These are phyloP conservation scores for Barbarea vulgaris DNA, from an alignment of 345 rosid species.

Conservation along the genomic window DNA sequence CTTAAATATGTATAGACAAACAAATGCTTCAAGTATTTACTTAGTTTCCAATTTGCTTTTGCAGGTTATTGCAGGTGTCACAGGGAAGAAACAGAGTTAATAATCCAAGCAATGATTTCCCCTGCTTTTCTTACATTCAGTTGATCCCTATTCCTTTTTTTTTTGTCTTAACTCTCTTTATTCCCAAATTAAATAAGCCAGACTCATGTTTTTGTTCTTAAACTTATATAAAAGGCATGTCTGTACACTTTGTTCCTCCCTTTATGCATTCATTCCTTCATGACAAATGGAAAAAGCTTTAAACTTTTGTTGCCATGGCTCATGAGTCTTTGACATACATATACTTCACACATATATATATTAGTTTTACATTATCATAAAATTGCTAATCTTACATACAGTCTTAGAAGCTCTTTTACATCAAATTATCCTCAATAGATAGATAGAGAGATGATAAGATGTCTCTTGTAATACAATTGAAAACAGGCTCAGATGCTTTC, in stretches of 20 bases:
- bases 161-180: slow-evolving; percentile 11
- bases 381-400: slow-evolving; percentile 30
- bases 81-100: slow-evolving; percentile 68
- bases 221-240: slow-evolving; percentile 34
- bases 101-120: slow-evolving; percentile 21
- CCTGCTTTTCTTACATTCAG: slow-evolving; percentile 25
- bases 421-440: slow-evolving; percentile 9
- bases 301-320: slow-evolving; percentile 17
- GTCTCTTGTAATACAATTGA: background rate
- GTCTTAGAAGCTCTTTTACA: slow-evolving; percentile 18
- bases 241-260: slow-evolving; percentile 25
- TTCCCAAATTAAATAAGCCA: slow-evolving; percentile 50
- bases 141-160: slow-evolving; percentile 9
- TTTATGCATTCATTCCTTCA: slow-evolving; percentile 1
- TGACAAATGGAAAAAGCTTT: slow-evolving; percentile 22
- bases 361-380: slow-evolving; percentile 21
- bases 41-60: slow-evolving; percentile 11
- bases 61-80: slow-evolving; percentile 87
- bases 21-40: background rate
- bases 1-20: background rate
- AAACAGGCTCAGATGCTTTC: slow-evolving; percentile 34
- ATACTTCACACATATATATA: slow-evolving; percentile 20
- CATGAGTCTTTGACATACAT: slow-evolving; percentile 27
- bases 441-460: slow-evolving; percentile 18
- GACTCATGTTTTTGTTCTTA: slow-evolving; percentile 30